phyloP scores from a whole-genome alignment of 139 green algal species.

The Chlamydomonas sp. region DNA sequence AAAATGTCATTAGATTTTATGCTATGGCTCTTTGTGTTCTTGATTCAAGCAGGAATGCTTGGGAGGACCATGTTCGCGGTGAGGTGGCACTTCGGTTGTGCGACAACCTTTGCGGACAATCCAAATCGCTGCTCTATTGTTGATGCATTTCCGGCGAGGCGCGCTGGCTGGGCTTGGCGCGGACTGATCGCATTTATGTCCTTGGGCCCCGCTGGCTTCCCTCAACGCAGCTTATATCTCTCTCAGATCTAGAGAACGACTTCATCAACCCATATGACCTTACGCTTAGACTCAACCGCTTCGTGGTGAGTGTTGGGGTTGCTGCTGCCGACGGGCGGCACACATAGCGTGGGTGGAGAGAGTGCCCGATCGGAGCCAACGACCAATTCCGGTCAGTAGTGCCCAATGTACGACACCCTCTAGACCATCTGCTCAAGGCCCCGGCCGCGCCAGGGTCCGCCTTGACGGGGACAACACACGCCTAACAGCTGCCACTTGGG shows the following conservation, averaged over 20 bases:
- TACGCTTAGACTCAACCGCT: slow-evolving; percentile 71
- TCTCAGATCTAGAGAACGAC: slow-evolving; percentile 89
- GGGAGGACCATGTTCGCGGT: slow-evolving; percentile 76
- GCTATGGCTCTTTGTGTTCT: slow-evolving; percentile 62
- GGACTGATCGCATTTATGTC: neutral
- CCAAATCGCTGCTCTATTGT: too few species aligned
- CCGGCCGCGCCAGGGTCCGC: too few species aligned
- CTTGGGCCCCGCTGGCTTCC: neutral
- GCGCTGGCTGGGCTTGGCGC: too few species aligned
- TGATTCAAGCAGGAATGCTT: slow-evolving; percentile 68
- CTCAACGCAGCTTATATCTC: slow-evolving; percentile 71
- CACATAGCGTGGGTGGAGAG: neutral
- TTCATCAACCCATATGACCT: slow-evolving; percentile 91
- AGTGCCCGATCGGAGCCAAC: too few species aligned
- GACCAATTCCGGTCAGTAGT: too few species aligned
- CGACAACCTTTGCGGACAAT: too few species aligned
- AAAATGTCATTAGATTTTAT: slow-evolving; percentile 50
- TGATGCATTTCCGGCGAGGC: neutral
- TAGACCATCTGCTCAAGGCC: too few species aligned
- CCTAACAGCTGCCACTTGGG: too few species aligned
- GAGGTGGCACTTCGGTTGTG: neutral
- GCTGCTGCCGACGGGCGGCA: neutral
- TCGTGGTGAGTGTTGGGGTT: slow-evolving; percentile 60
- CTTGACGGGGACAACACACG: too few species aligned
- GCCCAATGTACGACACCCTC: too few species aligned